Percentiles rank a stretch among this genome's conserved stretches.
Evolutionary conservation across 352 stramenopile species (phyloP).

Genomic region (Globisporangium nagaii): DNA sequence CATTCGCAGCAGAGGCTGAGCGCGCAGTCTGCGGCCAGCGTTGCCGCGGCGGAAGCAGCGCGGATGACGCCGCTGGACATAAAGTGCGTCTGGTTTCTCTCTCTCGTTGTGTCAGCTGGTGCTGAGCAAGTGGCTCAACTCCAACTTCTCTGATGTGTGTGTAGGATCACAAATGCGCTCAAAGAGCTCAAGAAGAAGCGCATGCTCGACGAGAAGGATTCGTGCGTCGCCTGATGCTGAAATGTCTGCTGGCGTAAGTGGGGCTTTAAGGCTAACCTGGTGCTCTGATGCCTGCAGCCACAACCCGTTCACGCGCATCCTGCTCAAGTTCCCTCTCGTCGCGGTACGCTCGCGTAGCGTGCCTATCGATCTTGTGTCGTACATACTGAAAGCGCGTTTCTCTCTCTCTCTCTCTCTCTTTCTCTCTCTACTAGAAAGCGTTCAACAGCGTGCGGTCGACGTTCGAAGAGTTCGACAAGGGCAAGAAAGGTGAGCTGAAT

Average conservation of each 20-base stretch:
- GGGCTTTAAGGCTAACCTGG: too few relatives aligned
- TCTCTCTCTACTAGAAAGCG: constrained; percentile 25
- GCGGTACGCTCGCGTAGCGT: constrained; percentile 28
- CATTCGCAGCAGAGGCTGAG: neutral
- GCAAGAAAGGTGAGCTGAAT: constrained; percentile 41
- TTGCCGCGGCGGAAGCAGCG: neutral
- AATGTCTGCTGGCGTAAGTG: too few relatives aligned
- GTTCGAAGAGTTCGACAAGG: constrained; percentile 59
- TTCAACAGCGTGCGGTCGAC: constrained; percentile 79
- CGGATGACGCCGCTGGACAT: constrained; percentile 48
- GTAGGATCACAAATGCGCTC: constrained; percentile 77
- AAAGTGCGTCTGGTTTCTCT: too few relatives aligned
- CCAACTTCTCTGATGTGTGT: neutral
- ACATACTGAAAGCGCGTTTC: neutral
- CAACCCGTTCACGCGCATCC: constrained; percentile 75
- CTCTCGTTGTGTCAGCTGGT: too few relatives aligned
- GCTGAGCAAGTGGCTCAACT: too few relatives aligned
- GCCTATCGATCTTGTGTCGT: neutral
- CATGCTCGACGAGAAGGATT: constrained; percentile 36
- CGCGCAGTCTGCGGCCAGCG: neutral
- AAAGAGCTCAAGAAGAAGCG: constrained; percentile 65
- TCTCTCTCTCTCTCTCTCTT: neutral
- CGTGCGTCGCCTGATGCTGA: too few relatives aligned
- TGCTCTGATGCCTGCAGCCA: constrained; percentile 10
- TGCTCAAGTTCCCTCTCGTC: constrained; percentile 72